Evolutionary conservation across 2,329 filamentous ascomycete genomes (phyloP).

Genomic region (Talaromyces rugulosus): DNA sequence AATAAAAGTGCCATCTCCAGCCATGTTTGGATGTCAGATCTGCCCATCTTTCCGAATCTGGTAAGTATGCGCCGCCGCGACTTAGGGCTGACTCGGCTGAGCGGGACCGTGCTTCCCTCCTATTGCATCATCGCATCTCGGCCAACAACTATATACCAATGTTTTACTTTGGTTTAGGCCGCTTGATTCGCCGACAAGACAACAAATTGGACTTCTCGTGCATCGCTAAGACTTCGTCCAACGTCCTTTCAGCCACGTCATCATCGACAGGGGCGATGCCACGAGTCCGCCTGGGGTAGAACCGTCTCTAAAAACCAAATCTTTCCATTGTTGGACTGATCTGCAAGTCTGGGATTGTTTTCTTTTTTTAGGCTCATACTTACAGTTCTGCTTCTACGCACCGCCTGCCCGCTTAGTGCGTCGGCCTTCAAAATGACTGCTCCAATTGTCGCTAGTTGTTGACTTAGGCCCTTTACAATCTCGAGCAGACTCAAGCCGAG

Average conservation of each 20-base stretch:
- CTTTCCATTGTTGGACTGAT: neutral
- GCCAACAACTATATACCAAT: neutral
- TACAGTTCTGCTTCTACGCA: neutral
- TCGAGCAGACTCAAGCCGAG: too few relatives aligned
- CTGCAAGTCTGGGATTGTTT: neutral
- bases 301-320: neutral
- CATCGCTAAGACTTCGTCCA: neutral
- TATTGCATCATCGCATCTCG: neutral
- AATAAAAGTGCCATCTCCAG: neutral
- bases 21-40: neutral
- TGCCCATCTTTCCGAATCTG: neutral
- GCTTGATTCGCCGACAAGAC: neutral
- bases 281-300: neutral
- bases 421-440: too few relatives aligned
- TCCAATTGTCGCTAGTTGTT: too few relatives aligned
- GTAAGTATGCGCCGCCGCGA: neutral
- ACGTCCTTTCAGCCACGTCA: neutral
- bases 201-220: neutral
- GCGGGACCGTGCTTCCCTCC: neutral
- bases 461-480: too few relatives aligned
- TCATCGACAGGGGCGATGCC: neutral
- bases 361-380: too few relatives aligned
- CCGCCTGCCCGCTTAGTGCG: neutral
- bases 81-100: neutral
- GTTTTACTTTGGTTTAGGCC: neutral